These are phyloP conservation scores for Conringia planisiliqua DNA, from an alignment of 345 rosid species.

Conservation along the genomic window DNA sequence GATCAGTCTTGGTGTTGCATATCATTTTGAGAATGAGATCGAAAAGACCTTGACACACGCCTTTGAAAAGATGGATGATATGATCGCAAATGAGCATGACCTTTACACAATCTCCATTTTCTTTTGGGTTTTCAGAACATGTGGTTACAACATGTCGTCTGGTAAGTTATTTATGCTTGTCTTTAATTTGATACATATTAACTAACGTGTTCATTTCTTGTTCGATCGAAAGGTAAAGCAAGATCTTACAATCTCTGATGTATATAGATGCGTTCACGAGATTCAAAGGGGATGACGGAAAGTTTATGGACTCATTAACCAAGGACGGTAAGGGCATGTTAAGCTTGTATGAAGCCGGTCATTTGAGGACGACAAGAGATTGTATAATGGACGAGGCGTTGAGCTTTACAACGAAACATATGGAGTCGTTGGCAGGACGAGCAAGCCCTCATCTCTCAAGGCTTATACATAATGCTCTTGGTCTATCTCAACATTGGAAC, in stretches of 20 bases:
- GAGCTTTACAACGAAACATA: slow-evolving; percentile 15
- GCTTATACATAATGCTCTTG: background rate
- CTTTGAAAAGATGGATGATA: background rate
- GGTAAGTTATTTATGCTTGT: background rate
- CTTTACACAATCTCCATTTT: background rate
- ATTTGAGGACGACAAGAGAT: slow-evolving; percentile 28
- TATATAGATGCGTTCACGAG: slow-evolving; percentile 33
- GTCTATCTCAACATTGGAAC: slow-evolving; percentile 12
- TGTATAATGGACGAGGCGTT: slow-evolving; percentile 38
- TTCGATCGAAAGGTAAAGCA: background rate
- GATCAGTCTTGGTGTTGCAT: background rate
- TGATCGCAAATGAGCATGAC: background rate
- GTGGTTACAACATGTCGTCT: slow-evolving; percentile 1
- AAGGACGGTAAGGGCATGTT: slow-evolving; percentile 34
- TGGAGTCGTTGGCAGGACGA: background rate
- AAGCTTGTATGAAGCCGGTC: slow-evolving; percentile 42
- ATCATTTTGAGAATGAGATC: slow-evolving; percentile 7
- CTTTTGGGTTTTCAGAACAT: background rate
- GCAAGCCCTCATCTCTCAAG: background rate
- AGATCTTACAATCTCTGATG: background rate
- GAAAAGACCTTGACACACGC: background rate
- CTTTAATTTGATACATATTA: background rate
- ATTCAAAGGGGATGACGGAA: slow-evolving; percentile 32
- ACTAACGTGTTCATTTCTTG: background rate
- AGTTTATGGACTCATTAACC: slow-evolving; percentile 6